Percentiles rank a stretch among this genome's conserved stretches.
These are phyloP conservation scores for Hymenoscyphus repandus DNA, from an alignment of 2,329 filamentous ascomycete species.

Conservation along the genomic window DNA sequence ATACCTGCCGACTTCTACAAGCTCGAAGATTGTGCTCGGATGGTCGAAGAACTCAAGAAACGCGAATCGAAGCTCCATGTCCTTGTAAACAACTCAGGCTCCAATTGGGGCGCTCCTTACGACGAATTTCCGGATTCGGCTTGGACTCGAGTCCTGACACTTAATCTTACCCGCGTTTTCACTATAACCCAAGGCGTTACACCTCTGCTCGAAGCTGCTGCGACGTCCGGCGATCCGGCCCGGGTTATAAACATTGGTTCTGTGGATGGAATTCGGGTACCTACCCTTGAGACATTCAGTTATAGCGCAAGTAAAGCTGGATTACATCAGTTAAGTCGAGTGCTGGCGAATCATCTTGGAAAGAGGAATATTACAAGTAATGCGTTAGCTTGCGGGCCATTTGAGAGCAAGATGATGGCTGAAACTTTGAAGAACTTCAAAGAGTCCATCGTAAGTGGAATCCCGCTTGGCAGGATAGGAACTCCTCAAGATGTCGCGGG, in stretches of 20 bases:
- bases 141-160: constrained; percentile 53
- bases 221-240: constrained; percentile 39
- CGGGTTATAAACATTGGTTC: constrained; percentile 61
- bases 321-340: constrained; percentile 57
- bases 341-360: constrained; percentile 58
- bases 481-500: constrained; percentile 65
- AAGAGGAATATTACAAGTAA: constrained; percentile 58
- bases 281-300: constrained; percentile 52
- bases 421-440: constrained; percentile 56
- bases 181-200: constrained; percentile 59
- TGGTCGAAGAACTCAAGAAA: constrained; percentile 51
- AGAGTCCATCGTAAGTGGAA: constrained; percentile 49
- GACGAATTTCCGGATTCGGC: constrained; percentile 53
- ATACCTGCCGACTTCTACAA: constrained; percentile 58
- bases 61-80: constrained; percentile 52
- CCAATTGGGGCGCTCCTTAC: constrained; percentile 57
- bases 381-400: constrained; percentile 66
- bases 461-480: constrained; percentile 64
- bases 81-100: constrained; percentile 62
- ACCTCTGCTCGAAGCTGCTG: constrained; percentile 53
- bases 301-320: constrained; percentile 60
- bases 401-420: constrained; percentile 69
- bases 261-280: constrained; percentile 58
- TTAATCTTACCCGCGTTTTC: constrained; percentile 60
- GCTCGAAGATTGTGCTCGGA: constrained; percentile 51